Base-by-base conservation (phyloP, 176 grass and related monocot genomes). In the Tillandsia leiboldiana region DNA sequence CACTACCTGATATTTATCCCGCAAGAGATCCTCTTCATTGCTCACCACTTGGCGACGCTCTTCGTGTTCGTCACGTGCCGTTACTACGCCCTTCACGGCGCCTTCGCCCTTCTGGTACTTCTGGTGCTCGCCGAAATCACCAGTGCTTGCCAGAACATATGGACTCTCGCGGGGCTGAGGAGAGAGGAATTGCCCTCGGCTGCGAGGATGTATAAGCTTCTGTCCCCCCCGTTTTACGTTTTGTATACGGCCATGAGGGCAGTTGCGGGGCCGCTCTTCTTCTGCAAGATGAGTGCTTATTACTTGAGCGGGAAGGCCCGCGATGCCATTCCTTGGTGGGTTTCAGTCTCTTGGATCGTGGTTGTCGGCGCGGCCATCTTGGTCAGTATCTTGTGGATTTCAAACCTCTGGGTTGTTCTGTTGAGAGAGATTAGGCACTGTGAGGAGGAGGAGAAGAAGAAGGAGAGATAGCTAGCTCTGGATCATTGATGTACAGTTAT, bases 61-160 rank as follows among this genome's bases (percentile, higher is more conserved):
- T 97, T 92, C 26, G 93, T 97, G 71, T 92, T 97, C 68, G 26
- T 90, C 66, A 92, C 93, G 26, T 97, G 93, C 67, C 93, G 93
- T 14, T 92, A 87, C 80, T 54, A 92, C 28, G 82, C 77, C 50
- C 80, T 68, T 57, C 93, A 97, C 23, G 89, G 93, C 62, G 93
- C 93, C 6, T 92, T 81, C 70, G 86, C 93, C 20, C 69, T 97
- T 23, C 83, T 92, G 13, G 81, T 97, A 53, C 84, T 97, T 69
- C 84, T 97, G 20, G 54, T 92, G 15, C 78, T 92, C 0, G 93
- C 93, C 1, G 93, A 97, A 83, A 74, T 90, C 51, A 97, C 93
- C 50, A 97, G 93, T 63, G 77, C 84, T 26, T 64, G 85, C 56
- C 89, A 97, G 86, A 97, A 97, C 22, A 73, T 75, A 26, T 97